Evolutionary conservation across 306 rosid genomes (phyloP).

Genomic region (Quercus parvula): DNA sequence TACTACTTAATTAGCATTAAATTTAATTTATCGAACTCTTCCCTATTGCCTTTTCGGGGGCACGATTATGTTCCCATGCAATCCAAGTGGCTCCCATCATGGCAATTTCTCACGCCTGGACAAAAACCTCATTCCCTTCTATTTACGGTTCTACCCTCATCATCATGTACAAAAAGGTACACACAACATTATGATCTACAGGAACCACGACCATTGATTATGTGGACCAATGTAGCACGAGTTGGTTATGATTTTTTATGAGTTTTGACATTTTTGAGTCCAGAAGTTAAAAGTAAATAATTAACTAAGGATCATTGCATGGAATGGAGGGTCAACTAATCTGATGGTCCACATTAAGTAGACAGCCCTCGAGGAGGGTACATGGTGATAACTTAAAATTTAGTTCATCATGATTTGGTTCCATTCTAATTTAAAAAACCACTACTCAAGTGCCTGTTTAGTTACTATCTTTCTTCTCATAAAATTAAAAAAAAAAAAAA

Average conservation of each 20-base stretch:
- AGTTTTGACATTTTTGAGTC: conserved; percentile 36
- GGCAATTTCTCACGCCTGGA: conserved; percentile 53
- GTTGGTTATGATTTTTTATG: conserved; percentile 26
- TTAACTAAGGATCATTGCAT: not conserved
- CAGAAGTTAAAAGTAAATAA: conserved; percentile 36
- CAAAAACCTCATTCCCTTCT: not conserved
- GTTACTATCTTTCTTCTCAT: no score
- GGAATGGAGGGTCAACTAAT: not conserved
- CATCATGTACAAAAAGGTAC: conserved; percentile 40
- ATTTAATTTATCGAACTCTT: not conserved
- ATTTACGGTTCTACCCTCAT: conserved; percentile 36
- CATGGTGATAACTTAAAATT: not conserved
- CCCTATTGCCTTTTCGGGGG: conserved; percentile 13
- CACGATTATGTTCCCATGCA: conserved; percentile 45
- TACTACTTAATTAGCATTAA: not conserved
- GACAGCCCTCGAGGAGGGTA: not conserved
- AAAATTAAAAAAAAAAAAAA: no score
- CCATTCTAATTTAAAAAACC: not conserved
- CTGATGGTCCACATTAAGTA: not conserved
- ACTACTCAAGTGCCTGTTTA: not conserved
- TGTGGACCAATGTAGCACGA: conserved; percentile 44
- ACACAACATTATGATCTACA: conserved; percentile 41
- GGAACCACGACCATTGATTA: conserved; percentile 38
- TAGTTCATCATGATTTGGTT: conserved; percentile 20
- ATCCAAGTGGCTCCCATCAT: conserved; percentile 57